Percentiles rank a stretch among this genome's conserved stretches.
These are phyloP conservation scores for Alternaria triticina DNA, from an alignment of 2,329 filamentous ascomycete genomes.

Conservation along the genomic window DNA sequence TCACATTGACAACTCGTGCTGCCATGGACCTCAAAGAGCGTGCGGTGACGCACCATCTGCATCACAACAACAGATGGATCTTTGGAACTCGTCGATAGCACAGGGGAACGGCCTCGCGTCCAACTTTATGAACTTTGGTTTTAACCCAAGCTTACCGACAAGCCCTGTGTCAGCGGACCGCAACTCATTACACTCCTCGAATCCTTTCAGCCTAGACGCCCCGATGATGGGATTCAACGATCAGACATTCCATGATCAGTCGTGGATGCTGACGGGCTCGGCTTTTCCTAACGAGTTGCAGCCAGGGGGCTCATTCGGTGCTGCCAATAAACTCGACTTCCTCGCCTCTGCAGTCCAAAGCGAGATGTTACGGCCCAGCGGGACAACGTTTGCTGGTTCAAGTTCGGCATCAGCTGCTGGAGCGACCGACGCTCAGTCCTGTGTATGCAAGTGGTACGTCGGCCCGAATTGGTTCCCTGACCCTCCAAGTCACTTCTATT, in stretches of 20 bases:
- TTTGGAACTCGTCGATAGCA: slow-evolving; percentile 36
- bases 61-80: slow-evolving; percentile 32
- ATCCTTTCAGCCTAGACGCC: slow-evolving; percentile 24
- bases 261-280: slow-evolving; percentile 40
- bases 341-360: slow-evolving; percentile 37
- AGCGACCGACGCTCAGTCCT: slow-evolving; percentile 18
- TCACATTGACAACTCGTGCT: slow-evolving; percentile 46
- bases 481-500: not conserved
- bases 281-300: slow-evolving; percentile 27
- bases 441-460: slow-evolving; percentile 42
- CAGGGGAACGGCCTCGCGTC: slow-evolving; percentile 36
- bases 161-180: slow-evolving; percentile 26
- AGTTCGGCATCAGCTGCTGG: slow-evolving; percentile 3
- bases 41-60: slow-evolving; percentile 38
- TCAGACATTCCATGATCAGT: slow-evolving; percentile 24
- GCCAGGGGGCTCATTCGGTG: slow-evolving; percentile 6
- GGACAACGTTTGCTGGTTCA: slow-evolving; percentile 13
- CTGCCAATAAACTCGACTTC: slow-evolving; percentile 35
- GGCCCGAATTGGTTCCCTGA: not conserved
- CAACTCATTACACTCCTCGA: slow-evolving; percentile 18
- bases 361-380: slow-evolving; percentile 29
- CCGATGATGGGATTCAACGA: slow-evolving; percentile 30
- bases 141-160: slow-evolving; percentile 27
- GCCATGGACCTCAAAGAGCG: slow-evolving; percentile 36
- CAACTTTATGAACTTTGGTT: slow-evolving; percentile 34